phyloP scores from a whole-genome alignment of 2,329 filamentous ascomycete genomes.

The Furcasterigmium furcatum region DNA sequence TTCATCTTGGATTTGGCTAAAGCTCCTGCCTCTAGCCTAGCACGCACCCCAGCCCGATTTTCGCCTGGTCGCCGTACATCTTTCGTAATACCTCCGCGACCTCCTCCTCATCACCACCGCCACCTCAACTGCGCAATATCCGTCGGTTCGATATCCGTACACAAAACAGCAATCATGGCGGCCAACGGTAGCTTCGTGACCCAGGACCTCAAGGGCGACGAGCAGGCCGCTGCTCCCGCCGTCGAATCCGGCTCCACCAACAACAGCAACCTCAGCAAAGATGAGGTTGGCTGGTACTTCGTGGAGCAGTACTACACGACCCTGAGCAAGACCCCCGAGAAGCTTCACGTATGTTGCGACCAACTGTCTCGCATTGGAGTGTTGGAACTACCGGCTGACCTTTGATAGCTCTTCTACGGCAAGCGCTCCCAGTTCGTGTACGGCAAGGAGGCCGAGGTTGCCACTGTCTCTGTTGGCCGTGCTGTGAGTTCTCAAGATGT shows the following conservation, averaged over 20 bases:
- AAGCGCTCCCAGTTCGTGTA: conserved; percentile 95
- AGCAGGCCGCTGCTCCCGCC: conserved; percentile 28
- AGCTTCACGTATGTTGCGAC: conserved; percentile 67
- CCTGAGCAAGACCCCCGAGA: conserved; percentile 88
- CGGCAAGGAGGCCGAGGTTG: conserved; percentile 84
- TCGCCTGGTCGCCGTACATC: too few species aligned
- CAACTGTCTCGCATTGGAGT: background rate
- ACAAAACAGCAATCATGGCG: conserved; percentile 39
- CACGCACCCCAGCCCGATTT: too few species aligned
- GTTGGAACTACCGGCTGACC: conserved; percentile 2
- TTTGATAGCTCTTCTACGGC: conserved; percentile 78
- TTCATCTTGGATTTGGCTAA: too few species aligned
- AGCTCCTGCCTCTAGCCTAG: too few species aligned
- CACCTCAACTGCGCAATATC: too few species aligned
- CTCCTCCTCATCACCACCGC: too few species aligned
- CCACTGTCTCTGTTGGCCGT: conserved; percentile 82
- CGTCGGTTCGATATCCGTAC: too few species aligned
- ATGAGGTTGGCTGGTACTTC: conserved; percentile 99
- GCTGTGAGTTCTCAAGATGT: conserved; percentile 56
- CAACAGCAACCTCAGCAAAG: conserved; percentile 63
- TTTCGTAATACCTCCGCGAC: too few species aligned
- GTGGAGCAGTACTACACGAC: conserved; percentile 99
- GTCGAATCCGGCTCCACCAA: conserved; percentile 27
- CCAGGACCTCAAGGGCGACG: conserved; percentile 35
- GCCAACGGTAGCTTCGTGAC: conserved; percentile 53